Conservation (phyloP, 2,329 filamentous ascomycete species). For the Phialophora verrucosa region DNA sequence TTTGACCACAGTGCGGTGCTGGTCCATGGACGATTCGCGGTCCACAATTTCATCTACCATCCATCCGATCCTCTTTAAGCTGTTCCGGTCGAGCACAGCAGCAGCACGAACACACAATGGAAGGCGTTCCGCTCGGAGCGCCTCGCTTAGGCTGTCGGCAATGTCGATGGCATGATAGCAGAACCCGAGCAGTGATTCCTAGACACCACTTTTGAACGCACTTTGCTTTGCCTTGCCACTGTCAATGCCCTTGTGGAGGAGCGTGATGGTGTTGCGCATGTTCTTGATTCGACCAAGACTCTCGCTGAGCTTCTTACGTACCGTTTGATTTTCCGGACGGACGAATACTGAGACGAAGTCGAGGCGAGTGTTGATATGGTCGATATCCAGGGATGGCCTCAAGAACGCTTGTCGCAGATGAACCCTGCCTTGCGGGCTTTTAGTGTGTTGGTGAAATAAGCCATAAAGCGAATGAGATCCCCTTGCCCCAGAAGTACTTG, state of each 20-base stretch:
- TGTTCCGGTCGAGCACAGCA: conserved; percentile 62
- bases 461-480: conserved; percentile 85
- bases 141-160: conserved; percentile 64
- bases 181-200: conserved; percentile 76
- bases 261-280: conserved; percentile 69
- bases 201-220: conserved; percentile 70
- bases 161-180: conserved; percentile 73
- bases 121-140: conserved; percentile 57
- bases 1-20: conserved; percentile 74
- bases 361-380: conserved; percentile 73
- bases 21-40: conserved; percentile 54
- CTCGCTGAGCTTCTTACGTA: conserved; percentile 62
- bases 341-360: conserved; percentile 70
- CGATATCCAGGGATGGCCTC: conserved; percentile 72
- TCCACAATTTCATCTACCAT: conserved; percentile 69
- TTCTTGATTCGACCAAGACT: conserved; percentile 76
- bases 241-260: conserved; percentile 79
- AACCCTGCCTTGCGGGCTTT: conserved; percentile 77
- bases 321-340: conserved; percentile 67
- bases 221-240: conserved; percentile 55
- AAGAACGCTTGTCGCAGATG: conserved; percentile 81
- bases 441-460: conserved; percentile 74
- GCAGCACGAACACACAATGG: conserved; percentile 55
- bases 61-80: conserved; percentile 70
- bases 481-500: conserved; percentile 69